Evolutionary conservation across 2,329 filamentous ascomycete genomes (phyloP).

Genomic region (Aciculosporium take): DNA sequence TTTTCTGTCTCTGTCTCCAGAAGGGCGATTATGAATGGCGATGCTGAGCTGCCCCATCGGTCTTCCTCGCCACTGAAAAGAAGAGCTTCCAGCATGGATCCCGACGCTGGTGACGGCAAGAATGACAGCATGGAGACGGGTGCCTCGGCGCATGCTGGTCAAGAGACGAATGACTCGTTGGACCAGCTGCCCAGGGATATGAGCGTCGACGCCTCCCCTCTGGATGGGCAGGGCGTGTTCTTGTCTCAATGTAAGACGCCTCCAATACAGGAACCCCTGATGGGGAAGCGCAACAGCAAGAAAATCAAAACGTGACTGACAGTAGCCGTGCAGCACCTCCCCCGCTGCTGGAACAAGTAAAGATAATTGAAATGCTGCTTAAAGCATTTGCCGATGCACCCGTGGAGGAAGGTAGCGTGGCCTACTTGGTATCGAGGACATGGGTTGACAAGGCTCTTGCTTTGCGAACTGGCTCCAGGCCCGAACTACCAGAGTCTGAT

Average conservation of each 20-base stretch:
- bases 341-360: slow-evolving; percentile 48
- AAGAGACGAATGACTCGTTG: slow-evolving; percentile 9
- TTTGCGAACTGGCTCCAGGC: slow-evolving; percentile 43
- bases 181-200: slow-evolving; percentile 22
- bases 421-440: slow-evolving; percentile 61
- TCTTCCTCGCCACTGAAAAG: slow-evolving; percentile 53
- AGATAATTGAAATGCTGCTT: slow-evolving; percentile 50
- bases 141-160: slow-evolving; percentile 15
- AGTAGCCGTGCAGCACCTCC: slow-evolving; percentile 16
- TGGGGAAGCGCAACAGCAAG: not conserved
- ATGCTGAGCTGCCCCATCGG: slow-evolving; percentile 41
- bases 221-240: slow-evolving; percentile 6
- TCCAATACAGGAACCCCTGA: not conserved
- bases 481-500: slow-evolving; percentile 42
- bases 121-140: slow-evolving; percentile 34
- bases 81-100: slow-evolving; percentile 47
- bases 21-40: slow-evolving; percentile 45
- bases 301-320: slow-evolving; percentile 3
- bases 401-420: slow-evolving; percentile 56
- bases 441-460: slow-evolving; percentile 68
- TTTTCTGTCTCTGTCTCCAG: slow-evolving; percentile 33
- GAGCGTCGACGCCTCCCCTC: slow-evolving; percentile 25
- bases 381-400: slow-evolving; percentile 36
- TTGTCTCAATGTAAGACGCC: slow-evolving; percentile 4
- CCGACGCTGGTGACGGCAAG: slow-evolving; percentile 26